Evolutionary conservation across 1,139 yeast species (phyloP).

Genomic region (Scheffersomyces illinoinensis): DNA sequence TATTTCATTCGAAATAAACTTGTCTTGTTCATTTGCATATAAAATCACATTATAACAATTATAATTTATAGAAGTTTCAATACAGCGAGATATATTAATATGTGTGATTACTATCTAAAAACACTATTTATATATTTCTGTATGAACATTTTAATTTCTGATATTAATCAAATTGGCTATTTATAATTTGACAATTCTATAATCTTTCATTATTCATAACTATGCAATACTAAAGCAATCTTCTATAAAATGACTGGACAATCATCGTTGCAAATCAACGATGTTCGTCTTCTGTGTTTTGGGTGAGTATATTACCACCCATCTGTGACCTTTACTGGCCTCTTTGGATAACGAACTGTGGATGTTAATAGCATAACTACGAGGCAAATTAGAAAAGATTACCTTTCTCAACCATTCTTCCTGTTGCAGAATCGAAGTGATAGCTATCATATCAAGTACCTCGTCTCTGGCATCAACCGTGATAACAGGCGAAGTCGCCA

Average conservation of each 20-base stretch:
- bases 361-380: conserved; percentile 74
- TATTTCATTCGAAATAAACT: background rate
- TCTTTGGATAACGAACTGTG: conserved; percentile 74
- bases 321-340: conserved; percentile 64
- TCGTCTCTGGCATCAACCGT: conserved; percentile 82
- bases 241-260: background rate
- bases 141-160: background rate
- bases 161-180: background rate
- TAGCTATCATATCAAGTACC: conserved; percentile 75
- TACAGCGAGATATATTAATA: background rate
- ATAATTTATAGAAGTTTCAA: background rate
- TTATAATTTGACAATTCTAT: too few relatives aligned
- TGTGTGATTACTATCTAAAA: background rate
- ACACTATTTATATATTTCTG: background rate
- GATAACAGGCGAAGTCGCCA: conserved; percentile 68
- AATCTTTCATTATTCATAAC: background rate
- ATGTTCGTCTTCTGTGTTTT: conserved; percentile 72
- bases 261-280: conserved; percentile 60
- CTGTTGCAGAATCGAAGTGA: conserved; percentile 71
- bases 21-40: background rate
- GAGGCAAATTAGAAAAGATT: conserved; percentile 66
- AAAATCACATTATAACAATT: background rate
- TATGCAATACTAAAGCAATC: conserved; percentile 1
- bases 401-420: conserved; percentile 92
- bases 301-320: conserved; percentile 74